Conservation (phyloP, 768 basidiomycete species). For the Bullera alba region DNA sequence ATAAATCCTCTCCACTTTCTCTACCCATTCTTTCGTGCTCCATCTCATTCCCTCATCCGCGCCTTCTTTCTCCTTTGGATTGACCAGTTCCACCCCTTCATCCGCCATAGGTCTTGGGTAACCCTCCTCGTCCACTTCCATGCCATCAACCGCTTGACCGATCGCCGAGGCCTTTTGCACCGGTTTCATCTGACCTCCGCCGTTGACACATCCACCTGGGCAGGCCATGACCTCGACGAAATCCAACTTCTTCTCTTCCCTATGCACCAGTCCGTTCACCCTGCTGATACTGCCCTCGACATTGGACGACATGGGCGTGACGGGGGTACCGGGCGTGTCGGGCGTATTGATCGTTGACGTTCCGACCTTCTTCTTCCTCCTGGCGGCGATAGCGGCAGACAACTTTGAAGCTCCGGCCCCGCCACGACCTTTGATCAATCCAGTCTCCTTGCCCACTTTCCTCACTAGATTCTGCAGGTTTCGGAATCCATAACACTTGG, state of each 20-base stretch:
- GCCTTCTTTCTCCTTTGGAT: conserved; percentile 19
- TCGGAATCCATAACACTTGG: conserved; percentile 93
- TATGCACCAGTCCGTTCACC: no score
- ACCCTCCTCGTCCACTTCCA: conserved; percentile 58
- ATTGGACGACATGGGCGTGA: conserved; percentile 9
- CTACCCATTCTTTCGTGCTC: conserved; percentile 77
- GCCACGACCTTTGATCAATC: conserved; percentile 53
- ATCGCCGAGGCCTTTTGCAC: neutral
- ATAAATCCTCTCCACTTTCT: conserved; percentile 71
- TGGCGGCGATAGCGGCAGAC: conserved; percentile 36
- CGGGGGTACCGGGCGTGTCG: conserved; percentile 7
- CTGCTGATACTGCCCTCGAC: conserved; percentile 11
- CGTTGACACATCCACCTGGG: conserved; percentile 93
- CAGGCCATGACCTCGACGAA: conserved; percentile 77
- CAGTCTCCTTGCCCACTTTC: conserved; percentile 78
- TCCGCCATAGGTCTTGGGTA: conserved; percentile 60
- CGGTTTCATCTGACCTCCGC: conserved; percentile 71
- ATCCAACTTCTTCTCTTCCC: conserved; percentile 40
- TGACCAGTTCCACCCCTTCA: conserved; percentile 26
- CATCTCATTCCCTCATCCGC: conserved; percentile 57
- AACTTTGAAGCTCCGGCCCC: conserved; percentile 37
- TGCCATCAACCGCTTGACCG: neutral
- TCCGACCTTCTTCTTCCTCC: conserved; percentile 24
- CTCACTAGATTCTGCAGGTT: conserved; percentile 95
- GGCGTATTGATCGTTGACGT: conserved; percentile 1